Evolutionary conservation across 495 filamentous ascomycete genomes (phyloP).

Genomic region (Xylaria intraflava): DNA sequence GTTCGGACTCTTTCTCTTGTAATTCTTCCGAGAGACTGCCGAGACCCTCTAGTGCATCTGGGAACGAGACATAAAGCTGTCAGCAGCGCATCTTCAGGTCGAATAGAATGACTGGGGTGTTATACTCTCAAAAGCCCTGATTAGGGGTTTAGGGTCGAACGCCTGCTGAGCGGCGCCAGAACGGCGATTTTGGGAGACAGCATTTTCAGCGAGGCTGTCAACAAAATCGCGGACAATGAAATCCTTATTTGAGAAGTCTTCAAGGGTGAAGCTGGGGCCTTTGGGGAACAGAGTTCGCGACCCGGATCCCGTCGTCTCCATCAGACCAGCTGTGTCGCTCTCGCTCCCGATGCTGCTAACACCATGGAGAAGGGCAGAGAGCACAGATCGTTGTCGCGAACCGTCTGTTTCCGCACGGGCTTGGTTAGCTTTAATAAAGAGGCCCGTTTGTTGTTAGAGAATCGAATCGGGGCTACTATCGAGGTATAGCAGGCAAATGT

Average conservation of each 20-base stretch:
- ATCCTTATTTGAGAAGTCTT: slow-evolving; percentile 84
- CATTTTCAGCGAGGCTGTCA: slow-evolving; percentile 81
- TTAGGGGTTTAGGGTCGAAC: slow-evolving; percentile 96
- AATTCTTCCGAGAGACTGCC: slow-evolving; percentile 77
- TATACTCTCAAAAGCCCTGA: slow-evolving; percentile 85
- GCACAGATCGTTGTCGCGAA: background rate
- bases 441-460: background rate
- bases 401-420: background rate
- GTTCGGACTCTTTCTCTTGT: slow-evolving; percentile 78
- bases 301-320: slow-evolving; percentile 41
- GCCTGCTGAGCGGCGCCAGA: slow-evolving; percentile 62
- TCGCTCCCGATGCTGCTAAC: background rate
- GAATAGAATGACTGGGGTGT: background rate
- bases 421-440: background rate
- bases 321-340: slow-evolving; percentile 14
- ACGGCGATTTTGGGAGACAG: slow-evolving; percentile 66
- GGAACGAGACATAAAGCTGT: slow-evolving; percentile 6
- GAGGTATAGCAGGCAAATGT: background rate
- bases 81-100: slow-evolving; percentile 10
- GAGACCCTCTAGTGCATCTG: slow-evolving; percentile 65
- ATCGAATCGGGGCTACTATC: background rate
- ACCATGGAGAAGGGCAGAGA: slow-evolving; percentile 5
- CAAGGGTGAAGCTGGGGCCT: slow-evolving; percentile 74
- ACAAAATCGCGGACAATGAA: slow-evolving; percentile 98
- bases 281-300: slow-evolving; percentile 65